These are phyloP conservation scores for Phalaenopsis aphrodite DNA, from an alignment of 106 monocot genomes.

Conservation along the genomic window DNA sequence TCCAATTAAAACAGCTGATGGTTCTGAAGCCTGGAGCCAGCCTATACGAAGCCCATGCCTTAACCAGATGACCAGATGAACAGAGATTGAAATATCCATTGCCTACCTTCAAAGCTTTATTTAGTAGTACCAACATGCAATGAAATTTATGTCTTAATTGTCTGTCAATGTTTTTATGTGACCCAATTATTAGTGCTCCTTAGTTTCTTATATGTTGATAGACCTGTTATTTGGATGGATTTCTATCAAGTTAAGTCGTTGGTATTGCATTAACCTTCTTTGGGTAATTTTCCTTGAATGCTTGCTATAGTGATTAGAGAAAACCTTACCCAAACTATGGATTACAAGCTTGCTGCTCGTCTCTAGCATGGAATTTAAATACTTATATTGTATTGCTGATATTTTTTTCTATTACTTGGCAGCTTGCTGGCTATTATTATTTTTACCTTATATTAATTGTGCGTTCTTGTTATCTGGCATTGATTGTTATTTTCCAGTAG, in stretches of 20 bases:
- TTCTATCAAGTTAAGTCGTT: slow-evolving; percentile 15
- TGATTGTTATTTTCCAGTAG: background rate
- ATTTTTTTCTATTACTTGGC: background rate
- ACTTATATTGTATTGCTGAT: background rate
- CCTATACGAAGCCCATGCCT: slow-evolving; percentile 69
- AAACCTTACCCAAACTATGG: background rate
- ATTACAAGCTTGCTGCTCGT: background rate
- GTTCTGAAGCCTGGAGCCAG: slow-evolving; percentile 70
- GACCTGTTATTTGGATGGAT: slow-evolving; percentile 22
- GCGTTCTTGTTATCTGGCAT: background rate
- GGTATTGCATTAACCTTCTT: background rate
- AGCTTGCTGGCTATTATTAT: background rate
- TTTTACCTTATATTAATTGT: background rate
- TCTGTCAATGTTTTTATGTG: slow-evolving; percentile 14
- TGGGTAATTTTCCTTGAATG: background rate
- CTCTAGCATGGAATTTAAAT: background rate
- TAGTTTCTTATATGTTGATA: slow-evolving; percentile 16
- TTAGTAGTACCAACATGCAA: slow-evolving; percentile 30
- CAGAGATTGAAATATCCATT: slow-evolving; percentile 27
- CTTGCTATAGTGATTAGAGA: background rate
- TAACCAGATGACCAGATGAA: slow-evolving; percentile 70
- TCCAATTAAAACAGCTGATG: slow-evolving; percentile 68
- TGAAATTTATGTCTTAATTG: slow-evolving; percentile 11
- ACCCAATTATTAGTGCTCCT: slow-evolving; percentile 10
- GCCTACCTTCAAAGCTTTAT: slow-evolving; percentile 37